Base-by-base conservation (phyloP, 768 basidiomycete species). In the Rhizopogon rudus region DNA sequence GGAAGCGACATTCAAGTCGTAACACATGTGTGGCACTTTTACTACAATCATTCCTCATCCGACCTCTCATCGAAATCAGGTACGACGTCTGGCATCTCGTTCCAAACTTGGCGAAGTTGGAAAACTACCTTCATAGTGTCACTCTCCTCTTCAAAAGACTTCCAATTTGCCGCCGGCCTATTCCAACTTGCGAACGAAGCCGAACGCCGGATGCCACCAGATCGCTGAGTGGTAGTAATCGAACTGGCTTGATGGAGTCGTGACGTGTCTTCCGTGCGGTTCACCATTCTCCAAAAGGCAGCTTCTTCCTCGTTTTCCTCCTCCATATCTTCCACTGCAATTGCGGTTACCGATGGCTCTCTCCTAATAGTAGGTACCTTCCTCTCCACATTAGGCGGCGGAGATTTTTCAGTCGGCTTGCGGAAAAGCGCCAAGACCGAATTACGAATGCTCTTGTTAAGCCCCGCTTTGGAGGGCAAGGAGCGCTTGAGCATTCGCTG, bases 131-230 rank as follows among this genome's bases (percentile, higher is more conserved):
- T 39, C 63, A 60, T 25, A 25, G 25, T 25, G 25, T 58, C 14
- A 68, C 1, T 40, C 57, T 25, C 60, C 2, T 39, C n/a, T n/a
- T 29, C 44, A 5, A 22, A 43, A 13, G 39, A 14, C 35, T 8
- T 28, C 22, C 6, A n/a, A 22, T 31, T 0, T 13, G 29, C 35
- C 16, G 44, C 28, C 5, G 37, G 35, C 1, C 20, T 16, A 9
- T 58, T 44, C 59, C 59, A 57, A 5, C 60, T 64, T 14, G 61
- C 60, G 12, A 58, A 63, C 33, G 68, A 68, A 41, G n/a, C 61
- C 4, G 67, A 68, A 33, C 68, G 66, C 44, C 66, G 68, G 12
- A 68, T 56, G 6, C 51, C 33, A 20, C 42, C 56, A 3, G 60
- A 51, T 12, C 16, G 40, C 44, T 33, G 39, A 5, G 0, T 37